These are phyloP conservation scores for Pichia deserticola DNA, from an alignment of 805 yeast genomes.

Conservation along the genomic window DNA sequence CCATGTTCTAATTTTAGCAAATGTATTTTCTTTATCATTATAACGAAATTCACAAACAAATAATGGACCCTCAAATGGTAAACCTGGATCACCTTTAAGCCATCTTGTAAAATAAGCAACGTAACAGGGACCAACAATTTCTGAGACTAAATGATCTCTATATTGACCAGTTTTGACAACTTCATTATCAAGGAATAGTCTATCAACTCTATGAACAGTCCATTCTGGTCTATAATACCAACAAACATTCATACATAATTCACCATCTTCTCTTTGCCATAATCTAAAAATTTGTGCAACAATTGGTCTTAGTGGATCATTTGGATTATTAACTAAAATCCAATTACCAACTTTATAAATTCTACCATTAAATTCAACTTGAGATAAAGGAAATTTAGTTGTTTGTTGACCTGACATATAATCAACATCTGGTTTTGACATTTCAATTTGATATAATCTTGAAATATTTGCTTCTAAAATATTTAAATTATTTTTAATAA, in stretches of 20 bases:
- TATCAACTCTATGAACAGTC: slow-evolving; percentile 88
- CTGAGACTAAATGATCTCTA: slow-evolving; percentile 85
- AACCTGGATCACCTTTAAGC: slow-evolving; percentile 88
- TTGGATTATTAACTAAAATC: slow-evolving; percentile 82
- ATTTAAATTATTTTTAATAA: slow-evolving; percentile 53
- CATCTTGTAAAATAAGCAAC: slow-evolving; percentile 91
- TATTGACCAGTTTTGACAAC: slow-evolving; percentile 96
- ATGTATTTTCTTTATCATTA: slow-evolving; percentile 82
- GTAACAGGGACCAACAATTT: slow-evolving; percentile 87
- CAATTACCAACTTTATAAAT: slow-evolving; percentile 87
- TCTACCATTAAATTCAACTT: slow-evolving; percentile 69
- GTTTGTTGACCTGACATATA: slow-evolving; percentile 52
- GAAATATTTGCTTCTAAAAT: slow-evolving; percentile 56
- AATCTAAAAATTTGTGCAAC: slow-evolving; percentile 90
- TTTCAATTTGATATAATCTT: slow-evolving; percentile 54
- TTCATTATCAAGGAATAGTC: slow-evolving; percentile 86
- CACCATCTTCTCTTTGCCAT: slow-evolving; percentile 76
- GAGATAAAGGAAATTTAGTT: slow-evolving; percentile 56
- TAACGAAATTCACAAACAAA: slow-evolving; percentile 93
- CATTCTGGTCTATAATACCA: slow-evolving; percentile 98
- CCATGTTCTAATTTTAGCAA: slow-evolving; percentile 96
- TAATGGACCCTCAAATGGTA: slow-evolving; percentile 72
- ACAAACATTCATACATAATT: slow-evolving; percentile 85
- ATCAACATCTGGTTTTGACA: slow-evolving; percentile 75
- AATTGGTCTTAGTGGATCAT: slow-evolving; percentile 83